Percentiles rank a stretch among this genome's conserved stretches.
These are phyloP conservation scores for Termitomyces sp. DNA, from an alignment of 768 basidiomycete genomes.

Conservation along the genomic window DNA sequence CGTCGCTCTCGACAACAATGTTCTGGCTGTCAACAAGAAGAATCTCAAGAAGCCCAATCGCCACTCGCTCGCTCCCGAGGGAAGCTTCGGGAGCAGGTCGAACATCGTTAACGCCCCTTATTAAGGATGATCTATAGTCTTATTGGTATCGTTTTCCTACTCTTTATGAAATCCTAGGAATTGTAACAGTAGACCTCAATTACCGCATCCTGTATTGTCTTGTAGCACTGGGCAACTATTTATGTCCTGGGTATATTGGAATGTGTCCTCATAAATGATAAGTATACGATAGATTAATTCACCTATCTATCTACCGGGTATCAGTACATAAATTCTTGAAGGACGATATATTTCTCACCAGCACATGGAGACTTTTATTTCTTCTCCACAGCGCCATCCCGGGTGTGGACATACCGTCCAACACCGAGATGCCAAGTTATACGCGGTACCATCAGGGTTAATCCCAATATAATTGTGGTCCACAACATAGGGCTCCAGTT, in stretches of 20 bases:
- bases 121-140: constrained; percentile 24
- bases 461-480: constrained; percentile 60
- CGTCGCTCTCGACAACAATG: constrained; percentile 92
- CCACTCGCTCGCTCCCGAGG: constrained; percentile 57
- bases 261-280: background rate
- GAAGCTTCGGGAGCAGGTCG: constrained; percentile 48
- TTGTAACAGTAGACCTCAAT: constrained; percentile 17
- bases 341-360: constrained; percentile 1
- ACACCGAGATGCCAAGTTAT: constrained; percentile 75
- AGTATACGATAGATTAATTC: background rate
- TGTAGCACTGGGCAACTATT: constrained; percentile 8
- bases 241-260: background rate
- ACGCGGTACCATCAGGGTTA: constrained; percentile 67
- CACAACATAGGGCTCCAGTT: constrained; percentile 72
- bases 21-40: constrained; percentile 93
- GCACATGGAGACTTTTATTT: constrained; percentile 3
- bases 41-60: constrained; percentile 81
- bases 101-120: constrained; percentile 70
- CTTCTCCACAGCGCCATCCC: constrained; percentile 45
- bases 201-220: constrained; percentile 14
- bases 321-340: background rate
- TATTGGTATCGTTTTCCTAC: constrained; percentile 7
- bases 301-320: background rate
- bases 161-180: constrained; percentile 10
- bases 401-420: constrained; percentile 66